Conservation (phyloP, 2,329 filamentous ascomycete genomes). For the Cytospora chrysosperma region DNA sequence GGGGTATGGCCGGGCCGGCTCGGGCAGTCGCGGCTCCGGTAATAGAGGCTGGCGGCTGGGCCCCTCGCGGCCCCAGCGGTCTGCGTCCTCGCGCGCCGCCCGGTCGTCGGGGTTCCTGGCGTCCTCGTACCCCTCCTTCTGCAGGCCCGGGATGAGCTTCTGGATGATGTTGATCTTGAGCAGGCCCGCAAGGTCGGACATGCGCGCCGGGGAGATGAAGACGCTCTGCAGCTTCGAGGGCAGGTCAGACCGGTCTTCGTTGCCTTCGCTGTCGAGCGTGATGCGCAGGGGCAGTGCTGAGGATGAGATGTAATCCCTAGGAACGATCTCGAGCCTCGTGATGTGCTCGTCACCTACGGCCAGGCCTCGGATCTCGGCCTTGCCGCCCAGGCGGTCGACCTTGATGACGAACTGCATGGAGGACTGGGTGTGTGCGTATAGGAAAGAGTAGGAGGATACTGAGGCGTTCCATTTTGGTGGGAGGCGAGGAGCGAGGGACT, state of each 20-base stretch:
- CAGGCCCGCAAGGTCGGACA: conserved; percentile 66
- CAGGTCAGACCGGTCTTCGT: conserved; percentile 52
- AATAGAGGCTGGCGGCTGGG: conserved; percentile 37
- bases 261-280: conserved; percentile 41
- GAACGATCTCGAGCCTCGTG: conserved; percentile 70
- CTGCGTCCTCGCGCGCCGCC: conserved; percentile 42
- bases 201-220: conserved; percentile 71
- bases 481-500: conserved; percentile 60
- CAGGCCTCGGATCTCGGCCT: conserved; percentile 79
- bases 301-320: conserved; percentile 72
- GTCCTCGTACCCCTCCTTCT: conserved; percentile 78
- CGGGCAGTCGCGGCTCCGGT: conserved; percentile 50
- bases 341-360: conserved; percentile 80
- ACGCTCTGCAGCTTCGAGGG: conserved; percentile 52
- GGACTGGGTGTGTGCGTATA: conserved; percentile 83
- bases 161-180: conserved; percentile 82
- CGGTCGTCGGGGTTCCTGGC: conserved; percentile 39
- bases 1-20: conserved; percentile 58
- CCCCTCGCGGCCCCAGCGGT: conserved; percentile 30
- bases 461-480: conserved; percentile 78
- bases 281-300: conserved; percentile 57
- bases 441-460: conserved; percentile 71
- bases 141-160: conserved; percentile 73
- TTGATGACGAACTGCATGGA: conserved; percentile 82
- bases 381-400: conserved; percentile 76